Base-by-base conservation (phyloP, 768 basidiomycete species). In the Boletales sp. region DNA sequence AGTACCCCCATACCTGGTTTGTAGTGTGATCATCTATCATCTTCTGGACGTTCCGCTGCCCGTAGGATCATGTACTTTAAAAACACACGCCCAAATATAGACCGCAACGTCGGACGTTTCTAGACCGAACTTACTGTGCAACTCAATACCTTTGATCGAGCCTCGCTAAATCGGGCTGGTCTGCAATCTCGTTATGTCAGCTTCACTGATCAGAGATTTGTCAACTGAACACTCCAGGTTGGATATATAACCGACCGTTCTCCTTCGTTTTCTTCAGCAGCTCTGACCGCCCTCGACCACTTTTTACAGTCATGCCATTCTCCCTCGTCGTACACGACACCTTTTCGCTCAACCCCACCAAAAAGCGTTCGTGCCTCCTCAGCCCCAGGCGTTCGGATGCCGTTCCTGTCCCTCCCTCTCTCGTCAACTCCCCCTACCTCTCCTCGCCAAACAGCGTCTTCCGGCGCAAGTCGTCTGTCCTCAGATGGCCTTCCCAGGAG, bases 401-500 rank as follows among this genome's bases (percentile, higher is more conserved):
- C 43, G 57, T 70, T n/a, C 83, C 80, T 30, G 73, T 84, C 2
- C 83, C 83, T 0, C 83, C 83, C 5, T 77, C 81, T 0, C 74
- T 85, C 35, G 62, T 74, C 24, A 65, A 77, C 29, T 84, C 81
- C 0, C 81, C 79, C 11, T 72, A 79, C 59, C 78, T 84, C 17
- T 73, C 68, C 17, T 76, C 78, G 0, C 75, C 79, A 7, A 51
- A 70, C 36, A 79, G 76, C 64, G 62, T 77, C 27, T 83, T 83
- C 54, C 71, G 69, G 47, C 72, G 69, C 50, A 63, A 71, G 27
- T 48, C 66, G 2, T 46, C 62, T 3, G 27, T 68, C 10, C 67
- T 69, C 14, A 70, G 57, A 35, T 58, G 68, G 10, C 79, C 80
- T 15, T 76, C 72, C 43, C 71, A 76, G 42, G 74, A 72, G 57